Evolutionary conservation across 2,329 filamentous ascomycete genomes (phyloP).

Genomic region (Aspergillus phoenicis): DNA sequence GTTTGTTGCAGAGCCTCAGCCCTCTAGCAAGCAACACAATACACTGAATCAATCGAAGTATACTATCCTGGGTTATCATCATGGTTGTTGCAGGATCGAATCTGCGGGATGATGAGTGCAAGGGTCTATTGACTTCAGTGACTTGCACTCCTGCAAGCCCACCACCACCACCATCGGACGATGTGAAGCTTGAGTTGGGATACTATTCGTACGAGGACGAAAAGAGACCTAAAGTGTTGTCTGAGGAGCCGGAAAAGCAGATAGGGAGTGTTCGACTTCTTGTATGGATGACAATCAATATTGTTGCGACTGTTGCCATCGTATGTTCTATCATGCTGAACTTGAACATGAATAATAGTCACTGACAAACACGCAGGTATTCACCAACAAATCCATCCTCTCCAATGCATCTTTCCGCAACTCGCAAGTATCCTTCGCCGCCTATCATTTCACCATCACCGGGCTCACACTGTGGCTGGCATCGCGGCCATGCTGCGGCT

Average conservation of each 20-base stretch:
- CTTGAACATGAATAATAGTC: background rate
- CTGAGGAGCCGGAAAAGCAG: background rate
- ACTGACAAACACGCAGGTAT: constrained; percentile 17
- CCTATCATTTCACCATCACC: constrained; percentile 28
- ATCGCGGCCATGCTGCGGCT: constrained; percentile 21
- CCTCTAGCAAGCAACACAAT: background rate
- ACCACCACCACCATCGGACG: background rate
- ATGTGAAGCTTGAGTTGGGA: background rate
- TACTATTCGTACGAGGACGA: constrained; percentile 8
- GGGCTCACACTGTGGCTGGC: constrained; percentile 22
- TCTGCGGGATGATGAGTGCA: background rate
- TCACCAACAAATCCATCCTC: constrained; percentile 27
- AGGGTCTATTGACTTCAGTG: background rate
- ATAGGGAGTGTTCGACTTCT: constrained; percentile 10
- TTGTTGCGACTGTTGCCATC: constrained; percentile 25
- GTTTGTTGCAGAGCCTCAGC: background rate
- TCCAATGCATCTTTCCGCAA: constrained; percentile 23
- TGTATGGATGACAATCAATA: constrained; percentile 24
- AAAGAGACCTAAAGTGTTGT: background rate
- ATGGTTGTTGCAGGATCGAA: background rate
- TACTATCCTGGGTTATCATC: background rate
- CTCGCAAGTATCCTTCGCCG: constrained; percentile 26
- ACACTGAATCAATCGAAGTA: background rate
- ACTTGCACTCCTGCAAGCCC: background rate
- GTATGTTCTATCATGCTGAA: constrained; percentile 13